Percentiles rank a stretch among this genome's conserved stretches.
phyloP scores from a whole-genome alignment of 2,329 filamentous ascomycete genomes.

The Verticillium albo-atrum region DNA sequence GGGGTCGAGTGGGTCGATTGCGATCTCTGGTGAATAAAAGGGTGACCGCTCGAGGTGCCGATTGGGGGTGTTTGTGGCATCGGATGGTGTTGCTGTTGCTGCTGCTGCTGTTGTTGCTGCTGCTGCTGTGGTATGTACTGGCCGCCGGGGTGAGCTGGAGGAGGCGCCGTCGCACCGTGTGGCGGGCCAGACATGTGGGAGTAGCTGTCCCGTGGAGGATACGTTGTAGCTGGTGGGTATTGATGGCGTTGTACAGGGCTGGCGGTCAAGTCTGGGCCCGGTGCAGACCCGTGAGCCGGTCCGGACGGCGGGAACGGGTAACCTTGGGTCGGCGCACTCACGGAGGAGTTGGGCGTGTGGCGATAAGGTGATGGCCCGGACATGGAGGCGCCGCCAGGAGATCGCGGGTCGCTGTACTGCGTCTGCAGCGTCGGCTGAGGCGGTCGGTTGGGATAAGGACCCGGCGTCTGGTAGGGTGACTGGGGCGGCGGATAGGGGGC shows the following conservation, averaged over 20 bases:
- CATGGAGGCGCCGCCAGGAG: slow-evolving; percentile 40
- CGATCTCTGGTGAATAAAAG: slow-evolving; percentile 42
- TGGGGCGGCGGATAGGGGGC: slow-evolving; percentile 30
- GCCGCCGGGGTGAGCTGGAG: slow-evolving; percentile 15
- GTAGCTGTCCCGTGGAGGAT: slow-evolving; percentile 42
- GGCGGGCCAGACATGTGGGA: slow-evolving; percentile 28
- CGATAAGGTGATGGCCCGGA: slow-evolving; percentile 45
- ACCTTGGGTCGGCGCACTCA: slow-evolving; percentile 33
- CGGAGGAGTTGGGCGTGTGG: slow-evolving; percentile 41
- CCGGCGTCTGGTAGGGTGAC: slow-evolving; percentile 32
- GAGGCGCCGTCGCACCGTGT: slow-evolving; percentile 26
- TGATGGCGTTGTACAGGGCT: slow-evolving; percentile 50
- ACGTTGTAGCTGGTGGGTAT: slow-evolving; percentile 40
- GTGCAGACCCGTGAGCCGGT: slow-evolving; percentile 11
- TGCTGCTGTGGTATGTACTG: slow-evolving; percentile 35
- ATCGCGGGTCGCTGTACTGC: slow-evolving; percentile 43
- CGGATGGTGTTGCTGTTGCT: slow-evolving; percentile 22
- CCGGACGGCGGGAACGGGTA: slow-evolving; percentile 46
- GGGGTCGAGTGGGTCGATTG: slow-evolving; percentile 55
- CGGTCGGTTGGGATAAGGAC: slow-evolving; percentile 37
- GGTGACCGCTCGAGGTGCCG: slow-evolving; percentile 30
- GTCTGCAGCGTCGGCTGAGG: slow-evolving; percentile 43
- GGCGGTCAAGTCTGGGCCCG: slow-evolving; percentile 30
- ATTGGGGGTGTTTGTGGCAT: slow-evolving; percentile 41
- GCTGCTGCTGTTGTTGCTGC: slow-evolving; percentile 16